phyloP scores from a whole-genome alignment of 768 basidiomycete species.

The Amanita pallidorosea region DNA sequence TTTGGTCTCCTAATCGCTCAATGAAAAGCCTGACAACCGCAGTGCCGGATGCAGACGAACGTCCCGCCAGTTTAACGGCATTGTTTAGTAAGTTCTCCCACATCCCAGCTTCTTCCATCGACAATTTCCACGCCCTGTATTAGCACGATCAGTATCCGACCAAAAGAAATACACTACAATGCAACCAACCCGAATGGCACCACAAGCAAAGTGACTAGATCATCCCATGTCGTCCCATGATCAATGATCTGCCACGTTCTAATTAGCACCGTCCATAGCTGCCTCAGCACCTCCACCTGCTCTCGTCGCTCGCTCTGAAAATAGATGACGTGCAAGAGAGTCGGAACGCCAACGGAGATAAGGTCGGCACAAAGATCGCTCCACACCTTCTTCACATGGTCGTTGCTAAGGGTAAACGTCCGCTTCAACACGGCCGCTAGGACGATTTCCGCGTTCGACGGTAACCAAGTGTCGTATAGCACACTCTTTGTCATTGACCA shows the following conservation, averaged over 20 bases:
- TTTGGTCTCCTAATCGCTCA: conserved; percentile 13
- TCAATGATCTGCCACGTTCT: conserved; percentile 17
- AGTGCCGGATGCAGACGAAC: conserved; percentile 8
- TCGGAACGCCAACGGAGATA: conserved; percentile 28
- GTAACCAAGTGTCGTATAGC: conserved; percentile 29
- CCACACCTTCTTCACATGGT: conserved; percentile 32
- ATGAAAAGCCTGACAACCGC: conserved; percentile 19
- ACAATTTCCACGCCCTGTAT: conserved; percentile 37
- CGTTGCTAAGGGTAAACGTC: conserved; percentile 28
- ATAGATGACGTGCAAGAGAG: conserved; percentile 24
- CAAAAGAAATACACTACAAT: not conserved
- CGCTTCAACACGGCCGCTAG: conserved; percentile 34
- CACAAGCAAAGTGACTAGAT: conserved; percentile 31
- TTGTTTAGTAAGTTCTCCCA: conserved; percentile 30
- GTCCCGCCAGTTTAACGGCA: conserved; percentile 17
- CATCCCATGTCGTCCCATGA: conserved; percentile 23
- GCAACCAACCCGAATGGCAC: conserved; percentile 36
- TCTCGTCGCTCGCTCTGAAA: conserved; percentile 15
- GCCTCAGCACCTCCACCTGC: conserved; percentile 25
- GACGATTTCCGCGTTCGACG: conserved; percentile 32
- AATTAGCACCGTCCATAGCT: conserved; percentile 39
- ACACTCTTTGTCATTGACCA: conserved; percentile 44
- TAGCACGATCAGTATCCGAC: not conserved
- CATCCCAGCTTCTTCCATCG: conserved; percentile 24
- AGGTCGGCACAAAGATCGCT: conserved; percentile 36